Evolutionary conservation across 495 filamentous ascomycete genomes (phyloP).

Genomic region (Xylaria scruposa): DNA sequence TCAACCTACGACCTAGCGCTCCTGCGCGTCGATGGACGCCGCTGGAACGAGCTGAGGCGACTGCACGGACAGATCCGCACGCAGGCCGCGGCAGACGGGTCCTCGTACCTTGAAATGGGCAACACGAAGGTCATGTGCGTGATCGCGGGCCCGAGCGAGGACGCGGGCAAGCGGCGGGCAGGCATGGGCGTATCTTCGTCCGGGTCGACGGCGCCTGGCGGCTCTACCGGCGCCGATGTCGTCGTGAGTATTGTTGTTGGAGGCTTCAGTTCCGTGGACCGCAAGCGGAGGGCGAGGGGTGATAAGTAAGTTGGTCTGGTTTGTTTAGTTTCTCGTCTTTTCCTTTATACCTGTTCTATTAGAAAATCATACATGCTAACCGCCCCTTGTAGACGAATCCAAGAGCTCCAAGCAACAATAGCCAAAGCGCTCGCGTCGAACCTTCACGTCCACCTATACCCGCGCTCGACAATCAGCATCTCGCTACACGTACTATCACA

Average conservation of each 20-base stretch:
- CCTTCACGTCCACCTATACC: constrained; percentile 86
- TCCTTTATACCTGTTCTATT: background rate
- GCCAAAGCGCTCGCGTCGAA: constrained; percentile 72
- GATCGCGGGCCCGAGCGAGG: constrained; percentile 80
- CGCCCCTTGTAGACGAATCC: constrained; percentile 65
- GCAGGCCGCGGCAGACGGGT: constrained; percentile 88
- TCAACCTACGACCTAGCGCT: constrained; percentile 84
- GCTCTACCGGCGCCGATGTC: constrained; percentile 63
- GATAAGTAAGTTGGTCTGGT: constrained; percentile 72
- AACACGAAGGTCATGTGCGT: constrained; percentile 97
- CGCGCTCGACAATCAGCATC: constrained; percentile 83
- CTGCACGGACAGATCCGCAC: constrained; percentile 89
- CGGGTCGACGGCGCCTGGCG: constrained; percentile 50
- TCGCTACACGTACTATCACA: constrained; percentile 86
- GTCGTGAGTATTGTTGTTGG: constrained; percentile 85
- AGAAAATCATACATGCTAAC: constrained; percentile 1
- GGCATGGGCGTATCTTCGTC: constrained; percentile 44
- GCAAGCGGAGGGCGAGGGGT: constrained; percentile 71
- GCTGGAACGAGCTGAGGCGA: constrained; percentile 97
- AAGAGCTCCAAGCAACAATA: constrained; percentile 81
- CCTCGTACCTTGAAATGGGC: constrained; percentile 90
- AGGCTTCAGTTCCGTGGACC: constrained; percentile 86
- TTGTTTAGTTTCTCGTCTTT: background rate
- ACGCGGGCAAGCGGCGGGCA: constrained; percentile 48
- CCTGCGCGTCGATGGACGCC: constrained; percentile 89